phyloP scores from a whole-genome alignment of 2,329 filamentous ascomycete genomes.

The Nothophaeocryptopus gaeumannii region DNA sequence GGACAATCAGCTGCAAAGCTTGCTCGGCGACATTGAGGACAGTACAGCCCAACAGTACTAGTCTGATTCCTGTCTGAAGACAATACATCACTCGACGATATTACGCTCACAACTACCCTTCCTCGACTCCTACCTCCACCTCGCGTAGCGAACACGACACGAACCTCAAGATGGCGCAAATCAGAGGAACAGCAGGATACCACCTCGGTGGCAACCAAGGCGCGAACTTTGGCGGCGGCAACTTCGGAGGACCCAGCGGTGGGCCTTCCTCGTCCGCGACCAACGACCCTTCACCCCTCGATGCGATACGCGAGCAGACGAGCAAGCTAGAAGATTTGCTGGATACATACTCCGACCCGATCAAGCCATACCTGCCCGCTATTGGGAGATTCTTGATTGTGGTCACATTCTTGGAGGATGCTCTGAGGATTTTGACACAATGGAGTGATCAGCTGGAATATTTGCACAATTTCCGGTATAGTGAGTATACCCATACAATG shows the following conservation, averaged over 20 bases:
- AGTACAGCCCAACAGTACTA: too few relatives aligned
- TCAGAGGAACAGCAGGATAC: slow-evolving; percentile 69
- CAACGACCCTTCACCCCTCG: slow-evolving; percentile 73
- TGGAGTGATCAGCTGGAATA: slow-evolving; percentile 94
- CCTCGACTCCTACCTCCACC: too few relatives aligned
- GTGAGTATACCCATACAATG: slow-evolving; percentile 56
- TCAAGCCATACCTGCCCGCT: slow-evolving; percentile 95
- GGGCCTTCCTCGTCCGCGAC: slow-evolving; percentile 59
- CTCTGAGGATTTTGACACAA: slow-evolving; percentile 92
- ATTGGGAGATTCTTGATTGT: slow-evolving; percentile 98
- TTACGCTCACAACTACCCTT: too few relatives aligned
- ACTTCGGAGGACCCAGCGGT: not conserved
- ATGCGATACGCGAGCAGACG: slow-evolving; percentile 87
- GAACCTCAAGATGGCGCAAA: slow-evolving; percentile 52
- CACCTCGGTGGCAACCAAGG: slow-evolving; percentile 70
- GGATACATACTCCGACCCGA: slow-evolving; percentile 80
- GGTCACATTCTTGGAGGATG: slow-evolving; percentile 96
- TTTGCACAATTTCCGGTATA: slow-evolving; percentile 85
- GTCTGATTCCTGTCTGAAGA: too few relatives aligned
- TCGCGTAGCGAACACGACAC: too few relatives aligned
- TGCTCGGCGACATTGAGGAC: too few relatives aligned
- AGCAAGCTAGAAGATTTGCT: slow-evolving; percentile 97
- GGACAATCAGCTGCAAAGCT: too few relatives aligned
- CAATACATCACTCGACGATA: too few relatives aligned
- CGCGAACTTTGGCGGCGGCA: slow-evolving; percentile 16